Conservation (phyloP, 2,329 filamentous ascomycete species). For the Pseudofabraea citricarpa region DNA sequence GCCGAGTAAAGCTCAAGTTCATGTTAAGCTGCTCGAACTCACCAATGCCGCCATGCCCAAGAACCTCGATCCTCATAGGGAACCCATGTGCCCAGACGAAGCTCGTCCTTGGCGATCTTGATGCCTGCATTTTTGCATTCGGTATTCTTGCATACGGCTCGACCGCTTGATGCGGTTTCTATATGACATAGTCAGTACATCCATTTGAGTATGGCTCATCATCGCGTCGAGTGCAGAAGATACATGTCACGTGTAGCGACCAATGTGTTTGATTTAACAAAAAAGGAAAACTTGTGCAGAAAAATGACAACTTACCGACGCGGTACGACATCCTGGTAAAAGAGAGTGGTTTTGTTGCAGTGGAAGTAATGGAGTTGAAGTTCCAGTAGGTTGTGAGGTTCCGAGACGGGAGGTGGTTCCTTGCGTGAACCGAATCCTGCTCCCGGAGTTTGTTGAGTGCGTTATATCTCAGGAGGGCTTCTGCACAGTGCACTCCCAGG, state of each 20-base stretch:
- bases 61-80: constrained; percentile 52
- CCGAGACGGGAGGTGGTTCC: too few relatives aligned
- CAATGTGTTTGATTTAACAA: not conserved
- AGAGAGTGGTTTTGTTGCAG: too few relatives aligned
- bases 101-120: constrained; percentile 75
- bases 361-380: too few relatives aligned
- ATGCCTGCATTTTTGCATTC: constrained; percentile 64
- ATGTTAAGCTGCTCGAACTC: constrained; percentile 25
- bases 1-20: not conserved
- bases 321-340: not conserved
- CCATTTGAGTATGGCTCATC: too few relatives aligned
- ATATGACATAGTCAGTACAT: constrained; percentile 4
- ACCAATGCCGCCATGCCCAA: constrained; percentile 88
- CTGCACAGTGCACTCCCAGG: too few relatives aligned
- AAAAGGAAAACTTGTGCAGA: not conserved
- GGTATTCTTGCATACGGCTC: constrained; percentile 68
- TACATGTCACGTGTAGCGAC: constrained; percentile 3
- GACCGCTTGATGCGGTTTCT: constrained; percentile 69
- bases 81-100: constrained; percentile 74
- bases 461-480: too few relatives aligned
- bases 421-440: too few relatives aligned
- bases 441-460: too few relatives aligned
- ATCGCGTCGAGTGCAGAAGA: not conserved
- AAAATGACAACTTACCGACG: not conserved
- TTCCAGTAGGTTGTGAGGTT: too few relatives aligned